Conservation (phyloP, 164 flowering plant genomes). For the Kalanchoe fedtschenkoi region DNA sequence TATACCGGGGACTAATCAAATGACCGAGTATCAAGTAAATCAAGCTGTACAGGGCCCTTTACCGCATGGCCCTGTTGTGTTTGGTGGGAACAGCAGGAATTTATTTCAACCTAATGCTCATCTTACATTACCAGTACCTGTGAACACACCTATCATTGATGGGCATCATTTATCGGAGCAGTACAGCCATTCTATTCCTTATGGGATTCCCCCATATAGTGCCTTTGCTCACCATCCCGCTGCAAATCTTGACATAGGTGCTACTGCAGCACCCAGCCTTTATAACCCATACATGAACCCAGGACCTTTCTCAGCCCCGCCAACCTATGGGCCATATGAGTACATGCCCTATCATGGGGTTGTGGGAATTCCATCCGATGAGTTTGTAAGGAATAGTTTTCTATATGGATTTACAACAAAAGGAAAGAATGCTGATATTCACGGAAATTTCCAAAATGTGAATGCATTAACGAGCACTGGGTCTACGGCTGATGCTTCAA, state of each 20-base stretch:
- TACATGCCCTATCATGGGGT: slow-evolving; percentile 38
- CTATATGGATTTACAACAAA: slow-evolving; percentile 48
- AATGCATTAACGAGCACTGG: slow-evolving; percentile 45
- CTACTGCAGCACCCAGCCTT: slow-evolving; percentile 23
- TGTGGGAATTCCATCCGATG: slow-evolving; percentile 30
- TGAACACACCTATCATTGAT: slow-evolving; percentile 28
- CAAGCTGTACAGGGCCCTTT: slow-evolving; percentile 34
- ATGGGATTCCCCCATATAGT: slow-evolving; percentile 44
- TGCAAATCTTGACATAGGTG: slow-evolving; percentile 20
- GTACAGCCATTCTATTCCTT: slow-evolving; percentile 29
- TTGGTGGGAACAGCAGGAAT: slow-evolving; percentile 28
- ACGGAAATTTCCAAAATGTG: slow-evolving; percentile 23
- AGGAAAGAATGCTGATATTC: slow-evolving; percentile 52
- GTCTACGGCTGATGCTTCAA: slow-evolving; percentile 29
- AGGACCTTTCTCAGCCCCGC: slow-evolving; percentile 34
- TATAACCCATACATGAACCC: slow-evolving; percentile 41
- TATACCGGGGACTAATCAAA: slow-evolving; percentile 32
- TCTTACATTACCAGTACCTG: slow-evolving; percentile 30
- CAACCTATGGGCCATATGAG: slow-evolving; percentile 36
- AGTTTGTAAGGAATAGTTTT: slow-evolving; percentile 34
- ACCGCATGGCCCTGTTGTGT: slow-evolving; percentile 37
- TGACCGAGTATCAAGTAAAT: slow-evolving; percentile 42
- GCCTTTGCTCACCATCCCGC: slow-evolving; percentile 36
- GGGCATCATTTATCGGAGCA: slow-evolving; percentile 32
- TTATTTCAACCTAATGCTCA: slow-evolving; percentile 32